Percentiles rank a stretch among this genome's conserved stretches.
Conservation (phyloP, 805 yeast genomes). For the Kuraishia piskuri region DNA sequence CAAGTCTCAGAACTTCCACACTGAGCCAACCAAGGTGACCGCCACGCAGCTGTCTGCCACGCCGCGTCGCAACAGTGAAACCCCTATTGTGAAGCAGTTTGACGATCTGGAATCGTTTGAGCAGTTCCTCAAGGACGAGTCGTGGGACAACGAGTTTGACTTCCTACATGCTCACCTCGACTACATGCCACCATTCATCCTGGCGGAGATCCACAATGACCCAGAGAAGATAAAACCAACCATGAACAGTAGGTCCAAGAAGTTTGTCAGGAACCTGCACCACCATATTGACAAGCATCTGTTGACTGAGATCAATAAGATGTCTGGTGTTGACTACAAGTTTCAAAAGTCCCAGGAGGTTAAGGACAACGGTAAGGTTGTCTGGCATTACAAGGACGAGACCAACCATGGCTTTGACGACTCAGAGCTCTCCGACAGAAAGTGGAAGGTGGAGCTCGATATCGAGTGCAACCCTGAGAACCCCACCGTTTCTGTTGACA, state of each 20-base stretch:
- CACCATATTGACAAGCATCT: conserved; percentile 66
- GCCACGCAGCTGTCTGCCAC: neutral
- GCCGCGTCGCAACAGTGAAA: neutral
- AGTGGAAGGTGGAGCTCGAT: conserved; percentile 53
- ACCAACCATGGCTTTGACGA: conserved; percentile 42
- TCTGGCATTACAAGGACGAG: conserved; percentile 53
- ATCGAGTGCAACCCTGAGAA: conserved; percentile 58
- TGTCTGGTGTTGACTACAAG: conserved; percentile 36
- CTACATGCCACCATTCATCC: conserved; percentile 67
- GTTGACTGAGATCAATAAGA: conserved; percentile 48
- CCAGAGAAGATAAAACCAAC: conserved; percentile 63
- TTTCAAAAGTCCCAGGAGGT: conserved; percentile 36
- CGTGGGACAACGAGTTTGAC: conserved; percentile 70
- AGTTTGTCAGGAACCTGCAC: conserved; percentile 60
- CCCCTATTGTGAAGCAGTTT: conserved; percentile 25
- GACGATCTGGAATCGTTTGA: conserved; percentile 57
- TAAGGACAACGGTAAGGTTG: conserved; percentile 35
- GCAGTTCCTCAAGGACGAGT: conserved; percentile 56
- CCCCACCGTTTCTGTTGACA: conserved; percentile 58
- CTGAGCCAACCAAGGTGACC: conserved; percentile 3
- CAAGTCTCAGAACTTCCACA: neutral
- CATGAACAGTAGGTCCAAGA: conserved; percentile 57
- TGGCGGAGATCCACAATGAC: conserved; percentile 55
- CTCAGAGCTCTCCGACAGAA: conserved; percentile 32
- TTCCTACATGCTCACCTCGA: conserved; percentile 57